Evolutionary conservation across 192 early-diverging fungal genomes (phyloP), one percentile per base, ranked within the genome.

Genomic region (Kickxella alabastrina): DNA sequence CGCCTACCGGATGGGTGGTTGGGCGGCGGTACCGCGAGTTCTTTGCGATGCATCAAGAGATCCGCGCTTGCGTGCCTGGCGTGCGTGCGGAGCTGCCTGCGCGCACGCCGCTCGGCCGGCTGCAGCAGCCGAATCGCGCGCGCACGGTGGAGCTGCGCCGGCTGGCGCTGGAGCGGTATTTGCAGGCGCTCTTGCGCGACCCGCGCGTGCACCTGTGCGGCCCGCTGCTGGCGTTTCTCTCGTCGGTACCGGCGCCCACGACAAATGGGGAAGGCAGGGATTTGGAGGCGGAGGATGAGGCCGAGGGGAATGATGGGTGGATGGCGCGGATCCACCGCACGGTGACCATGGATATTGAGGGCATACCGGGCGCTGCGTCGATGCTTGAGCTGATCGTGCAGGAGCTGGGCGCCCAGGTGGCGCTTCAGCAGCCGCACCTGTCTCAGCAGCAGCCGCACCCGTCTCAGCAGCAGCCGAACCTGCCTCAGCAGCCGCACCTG

Each of bases 1-100:
- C 63, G 39, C 58, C 58, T 1, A 37, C 53, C 4, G 85, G 87
- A 3, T 90, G 88, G 88, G 77, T 89, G 14, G 83, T 89, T n/a
- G 75, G 78, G 2, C 77, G 89, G 6, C 68, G 92, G 3, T 92
- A 89, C 63, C 82, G 82, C n/a, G 91, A 97, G 68, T 95, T 97
- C 62, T 80, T 83, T 45, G 75, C 80, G 0, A 65, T 97, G 54
- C 92, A 97, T 55, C 83, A 83, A 25, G 65, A 76, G 9, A 68
- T 97, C 19, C 80, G 79, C 23, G 56, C 68, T 1, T 54, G 64
- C 17, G 84, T 79, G 52, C 75, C 83, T 0, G 32, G 6, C 13
- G 10, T 55, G 79, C 10, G 83, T 93, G 50, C 73, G 80, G 91
- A 92, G 14, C 79, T 94, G 29, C 92, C 92, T 0, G 70, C 70